phyloP scores from a whole-genome alignment of 192 early-diverging fungal genomes.

The Dissophora ornata region DNA sequence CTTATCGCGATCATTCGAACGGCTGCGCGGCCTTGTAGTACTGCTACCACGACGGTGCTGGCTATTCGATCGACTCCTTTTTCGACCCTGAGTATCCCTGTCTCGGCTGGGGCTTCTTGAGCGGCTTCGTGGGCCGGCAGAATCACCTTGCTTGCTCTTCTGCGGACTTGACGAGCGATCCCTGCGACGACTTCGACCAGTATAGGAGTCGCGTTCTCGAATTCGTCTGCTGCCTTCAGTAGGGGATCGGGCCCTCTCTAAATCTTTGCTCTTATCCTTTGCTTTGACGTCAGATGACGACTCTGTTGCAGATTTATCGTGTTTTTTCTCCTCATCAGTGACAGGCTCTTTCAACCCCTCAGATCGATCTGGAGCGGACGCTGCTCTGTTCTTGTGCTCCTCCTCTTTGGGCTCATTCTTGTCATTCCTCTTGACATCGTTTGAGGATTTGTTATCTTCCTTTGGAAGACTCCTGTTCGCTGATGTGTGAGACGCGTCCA shows the following conservation, averaged over 20 bases:
- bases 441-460: too few species aligned
- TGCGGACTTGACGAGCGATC: constrained; percentile 15
- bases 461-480: too few species aligned
- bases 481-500: too few species aligned
- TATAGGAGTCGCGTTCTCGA: constrained; percentile 17
- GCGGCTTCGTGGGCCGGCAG: constrained; percentile 6
- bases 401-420: neutral
- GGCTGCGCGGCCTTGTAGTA: constrained; percentile 5
- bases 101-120: constrained; percentile 11
- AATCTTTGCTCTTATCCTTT: neutral
- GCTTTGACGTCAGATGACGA: neutral
- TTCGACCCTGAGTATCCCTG: neutral
- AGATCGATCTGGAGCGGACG: too few species aligned
- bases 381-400: neutral
- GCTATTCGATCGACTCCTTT: constrained; percentile 12
- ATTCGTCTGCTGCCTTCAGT: neutral
- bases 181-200: constrained; percentile 6
- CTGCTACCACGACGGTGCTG: neutral
- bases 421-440: too few species aligned
- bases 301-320: neutral
- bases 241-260: neutral
- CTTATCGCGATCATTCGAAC: constrained; percentile 7
- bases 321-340: neutral
- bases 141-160: constrained; percentile 2
- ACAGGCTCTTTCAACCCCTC: constrained; percentile 3